phyloP scores from a whole-genome alignment of 192 early-diverging fungal species.

The Coemansia sp. region DNA sequence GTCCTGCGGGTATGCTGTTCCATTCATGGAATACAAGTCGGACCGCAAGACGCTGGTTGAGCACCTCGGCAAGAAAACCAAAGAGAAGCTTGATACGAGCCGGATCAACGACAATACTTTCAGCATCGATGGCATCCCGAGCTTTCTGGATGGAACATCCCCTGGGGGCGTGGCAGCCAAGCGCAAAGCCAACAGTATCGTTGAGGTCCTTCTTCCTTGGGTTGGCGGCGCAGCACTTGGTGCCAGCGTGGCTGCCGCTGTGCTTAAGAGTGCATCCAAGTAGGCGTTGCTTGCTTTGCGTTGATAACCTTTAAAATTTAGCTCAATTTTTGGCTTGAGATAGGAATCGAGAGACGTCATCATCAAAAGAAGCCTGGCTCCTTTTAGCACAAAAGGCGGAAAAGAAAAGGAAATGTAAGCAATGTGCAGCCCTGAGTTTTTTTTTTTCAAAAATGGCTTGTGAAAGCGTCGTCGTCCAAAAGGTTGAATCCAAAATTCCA shows the following conservation, averaged over 20 bases:
- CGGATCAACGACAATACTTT: conserved; percentile 46
- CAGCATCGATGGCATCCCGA: conserved; percentile 65
- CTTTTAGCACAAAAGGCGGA: too few relatives aligned
- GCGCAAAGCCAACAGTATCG: not conserved
- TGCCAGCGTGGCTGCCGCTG: conserved; percentile 21
- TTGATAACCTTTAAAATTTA: too few relatives aligned
- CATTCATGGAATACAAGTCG: conserved; percentile 58
- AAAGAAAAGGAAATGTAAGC: too few relatives aligned
- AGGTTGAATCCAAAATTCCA: too few relatives aligned
- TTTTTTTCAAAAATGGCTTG: too few relatives aligned
- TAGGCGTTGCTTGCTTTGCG: not conserved
- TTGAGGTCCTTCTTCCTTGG: conserved; percentile 25
- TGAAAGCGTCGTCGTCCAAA: too few relatives aligned
- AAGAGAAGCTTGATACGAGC: conserved; percentile 31
- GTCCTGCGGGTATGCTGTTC: conserved; percentile 65
- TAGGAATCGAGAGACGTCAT: too few relatives aligned
- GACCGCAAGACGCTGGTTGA: conserved; percentile 55
- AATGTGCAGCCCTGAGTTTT: too few relatives aligned
- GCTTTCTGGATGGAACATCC: conserved; percentile 32
- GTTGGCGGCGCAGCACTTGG: conserved; percentile 38
- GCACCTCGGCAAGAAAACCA: conserved; percentile 35
- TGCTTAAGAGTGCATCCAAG: not conserved
- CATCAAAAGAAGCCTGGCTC: too few relatives aligned
- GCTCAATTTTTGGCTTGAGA: too few relatives aligned
- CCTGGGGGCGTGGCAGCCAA: not conserved